Base-by-base conservation (phyloP, 179 eudicot species). In the Silene vulgaris region DNA sequence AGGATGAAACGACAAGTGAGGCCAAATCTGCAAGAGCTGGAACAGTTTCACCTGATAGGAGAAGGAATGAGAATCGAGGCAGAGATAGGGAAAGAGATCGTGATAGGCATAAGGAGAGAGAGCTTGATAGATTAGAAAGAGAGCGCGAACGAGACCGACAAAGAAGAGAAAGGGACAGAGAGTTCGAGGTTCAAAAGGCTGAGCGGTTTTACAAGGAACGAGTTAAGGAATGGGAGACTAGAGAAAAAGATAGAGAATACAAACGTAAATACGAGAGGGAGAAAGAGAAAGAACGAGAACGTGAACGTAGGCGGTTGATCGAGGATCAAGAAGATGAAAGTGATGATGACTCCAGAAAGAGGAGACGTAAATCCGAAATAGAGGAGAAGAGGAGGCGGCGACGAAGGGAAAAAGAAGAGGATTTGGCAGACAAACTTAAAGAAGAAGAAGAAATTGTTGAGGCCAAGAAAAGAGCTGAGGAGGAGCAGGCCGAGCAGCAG, bases 141-240 rank as follows among this genome's bases (percentile, higher is more conserved):
- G 98, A 93, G 60, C 86, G 97, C 69, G 98, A 91, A 85, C 97
- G 91, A 73, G 99, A 96, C 37, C 89, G 96, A 72, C 86, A 88
- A 75, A 89, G 89, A 84, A 83, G 99, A 80, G 99, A 93, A 86
- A 89, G 90, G 84, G 92, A 89, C 43, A 85, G 99, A 81, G 94
- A 91, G 71, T 75, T 88, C 14, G 93, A 88, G 82, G 84, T 86
- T 64, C 92, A 89, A 79, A 95, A 89, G 80, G 96, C 91, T 77
- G 99, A 96, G 74, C 87, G 94, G 56, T 73, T 88, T 78, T 96
- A 86, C 74, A 90, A 88, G 82, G 86, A 80, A 20, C 92, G 89
- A 64, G 87, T 91, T 43, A 88, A 87, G 87, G 98, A 91, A 54
- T 96, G 99, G 99, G 99, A 93, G 87, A 29, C 80, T 63, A 82